Evolutionary conservation across 1,139 yeast species (phyloP), one percentile per base, ranked within the genome.

Genomic region (Blastobotrys arbuscula): DNA sequence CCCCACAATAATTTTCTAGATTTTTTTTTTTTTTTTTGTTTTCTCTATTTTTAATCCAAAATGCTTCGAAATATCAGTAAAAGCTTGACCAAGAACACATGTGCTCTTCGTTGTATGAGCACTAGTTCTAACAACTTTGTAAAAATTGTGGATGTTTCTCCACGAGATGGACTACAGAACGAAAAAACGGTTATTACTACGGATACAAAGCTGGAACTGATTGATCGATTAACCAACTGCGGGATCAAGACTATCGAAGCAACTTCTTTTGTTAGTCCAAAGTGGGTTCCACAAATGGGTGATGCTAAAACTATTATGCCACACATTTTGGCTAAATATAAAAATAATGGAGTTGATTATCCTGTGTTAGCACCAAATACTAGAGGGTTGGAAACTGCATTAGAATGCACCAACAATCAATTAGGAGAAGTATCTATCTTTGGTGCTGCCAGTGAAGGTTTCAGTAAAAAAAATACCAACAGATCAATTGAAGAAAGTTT

Each of bases 221-320:
- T 66, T 24, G 61, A 60, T 36, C 56, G 61, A n/a, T 57, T 66
- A 16, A 60, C 63, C 2, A 33, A 51, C 1, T 52, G 65, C 19
- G 69, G 69, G n/a, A 45, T 66, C 13, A 53, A 55, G 39, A 58
- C 54, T 18, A 59, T 66, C 23, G 70, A 66, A 46, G 60, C 58
- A 7, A 62, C 70, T 2, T 59, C 69, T 3, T 66, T 66, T 53
- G 70, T 66, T n/a, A 62, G 68, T 6, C 69, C 68, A 5, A 66
- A 66, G 48, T 66, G 70, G 69, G 68, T 66, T 8, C 70, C 70
- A 23, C 70, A 66, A 48, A 61, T 65, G 65, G 62, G 59, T 10
- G 68, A 65, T 44, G 55, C 61, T 16, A 50, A 53, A 21, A 51
- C 53, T 26, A 39, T 60, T 3, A 52, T 50, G 43, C 54, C 55